phyloP scores from a whole-genome alignment of 2,329 filamentous ascomycete genomes.

The Tolypocladium paradoxum region DNA sequence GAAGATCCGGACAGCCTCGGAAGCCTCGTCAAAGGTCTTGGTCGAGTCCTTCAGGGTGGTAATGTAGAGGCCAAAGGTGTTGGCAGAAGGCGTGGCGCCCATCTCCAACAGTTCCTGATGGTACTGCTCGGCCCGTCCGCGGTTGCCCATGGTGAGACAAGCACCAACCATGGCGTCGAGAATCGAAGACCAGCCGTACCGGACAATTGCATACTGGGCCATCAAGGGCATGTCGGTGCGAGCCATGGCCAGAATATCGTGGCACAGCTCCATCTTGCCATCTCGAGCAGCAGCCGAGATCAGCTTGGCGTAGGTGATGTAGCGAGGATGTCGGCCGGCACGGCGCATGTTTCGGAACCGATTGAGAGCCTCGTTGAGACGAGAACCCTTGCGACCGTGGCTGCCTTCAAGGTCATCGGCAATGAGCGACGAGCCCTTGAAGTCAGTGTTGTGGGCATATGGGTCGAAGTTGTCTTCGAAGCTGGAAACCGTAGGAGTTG shows the following conservation, averaged over 20 bases:
- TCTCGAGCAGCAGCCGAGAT: conserved; percentile 84
- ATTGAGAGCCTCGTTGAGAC: conserved; percentile 68
- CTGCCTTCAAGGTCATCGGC: conserved; percentile 79
- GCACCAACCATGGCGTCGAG: conserved; percentile 94
- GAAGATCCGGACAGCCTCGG: conserved; percentile 96
- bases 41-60: conserved; percentile 96
- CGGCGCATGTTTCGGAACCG: conserved; percentile 91
- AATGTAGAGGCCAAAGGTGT: conserved; percentile 97
- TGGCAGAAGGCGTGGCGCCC: conserved; percentile 84
- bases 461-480: conserved; percentile 83
- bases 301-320: conserved; percentile 94
- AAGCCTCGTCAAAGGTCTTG: conserved; percentile 95
- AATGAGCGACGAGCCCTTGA: conserved; percentile 84
- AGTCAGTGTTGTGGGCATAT: conserved; percentile 81
- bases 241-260: conserved; percentile 83
- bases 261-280: conserved; percentile 68
- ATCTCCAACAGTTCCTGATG: conserved; percentile 88
- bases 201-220: conserved; percentile 73
- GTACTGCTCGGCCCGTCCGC: conserved; percentile 70
- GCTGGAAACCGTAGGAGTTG: conserved; percentile 45
- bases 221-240: conserved; percentile 79
- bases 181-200: conserved; percentile 94
- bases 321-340: conserved; percentile 80
- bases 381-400: conserved; percentile 59
- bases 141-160: conserved; percentile 73